Evolutionary conservation across 345 rosid species (phyloP), one percentile per base, ranked within the genome.

Genomic region (Excoecaria cochinchinensis): DNA sequence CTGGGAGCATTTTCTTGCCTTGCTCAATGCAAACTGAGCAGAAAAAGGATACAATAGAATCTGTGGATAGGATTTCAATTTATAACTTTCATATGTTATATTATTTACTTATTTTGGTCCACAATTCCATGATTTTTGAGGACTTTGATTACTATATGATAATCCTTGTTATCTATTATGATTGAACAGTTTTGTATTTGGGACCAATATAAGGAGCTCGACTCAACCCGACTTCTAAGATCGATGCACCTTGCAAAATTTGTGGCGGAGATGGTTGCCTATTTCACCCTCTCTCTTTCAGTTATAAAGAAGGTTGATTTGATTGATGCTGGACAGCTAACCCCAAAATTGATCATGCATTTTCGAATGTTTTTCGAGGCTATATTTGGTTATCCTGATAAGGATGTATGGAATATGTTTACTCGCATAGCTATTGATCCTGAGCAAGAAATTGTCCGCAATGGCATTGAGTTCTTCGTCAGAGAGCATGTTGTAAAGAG

Each of bases 231-330:
- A 24, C 93, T 91, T 60, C 67, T 74, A 73, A 88, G 97, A 82
- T 91, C 97, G 16, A 89, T 95, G 97, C 89, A 95, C 82, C 87
- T 91, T 36, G 98, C 96, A 11, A 93, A 89, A 77, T 90, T 95
- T 44, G 89, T 87, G 46, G 91, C 91, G 2, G 99, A 95, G 81
- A 90, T 95, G 90, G 80, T 91, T 42, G 81, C 89, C 5, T 83
- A 89, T 9, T 91, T 93, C 83, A 81, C 85, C 36, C 90, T 90
- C 25, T 90, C 99, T 59, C 93, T 90, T 46, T 86, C 91, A 1
- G 91, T 93, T 65, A 72, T 95, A 38, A 93, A 95, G 85, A 77
- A 80, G 0, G 84, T 88, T 17, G 97, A 95, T 64, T 82, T 90
- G 61, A 86, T 82, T 0, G 87, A 89, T 76, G 87, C 84, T 31